Conservation (phyloP, 345 rosid genomes). For the Gossypium longicalyx region DNA sequence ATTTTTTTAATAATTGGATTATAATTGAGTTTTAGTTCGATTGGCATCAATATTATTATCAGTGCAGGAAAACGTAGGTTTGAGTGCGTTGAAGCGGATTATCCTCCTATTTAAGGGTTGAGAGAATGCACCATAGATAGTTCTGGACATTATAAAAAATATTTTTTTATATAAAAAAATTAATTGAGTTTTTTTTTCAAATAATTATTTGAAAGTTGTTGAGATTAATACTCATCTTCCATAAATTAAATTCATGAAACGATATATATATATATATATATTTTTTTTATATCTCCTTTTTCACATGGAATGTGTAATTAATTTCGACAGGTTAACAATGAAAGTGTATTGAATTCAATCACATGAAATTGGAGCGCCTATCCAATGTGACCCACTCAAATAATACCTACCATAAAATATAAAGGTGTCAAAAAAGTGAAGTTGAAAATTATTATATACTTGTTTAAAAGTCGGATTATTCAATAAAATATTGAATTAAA, state of each 20-base stretch:
- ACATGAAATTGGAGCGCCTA: constrained; percentile 7
- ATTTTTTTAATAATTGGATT: no score
- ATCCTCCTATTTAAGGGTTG: no score
- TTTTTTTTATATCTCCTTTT: not conserved
- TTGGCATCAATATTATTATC: rapidly evolving
- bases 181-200: no score
- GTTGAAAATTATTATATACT: not conserved
- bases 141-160: rapidly evolving
- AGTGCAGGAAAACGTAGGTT: rapidly evolving
- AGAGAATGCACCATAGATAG: rapidly evolving
- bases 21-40: not conserved
- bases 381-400: constrained; percentile 16
- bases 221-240: no score
- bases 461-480: no score
- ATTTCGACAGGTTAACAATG: not conserved
- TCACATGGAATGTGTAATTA: not conserved
- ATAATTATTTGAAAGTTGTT: no score
- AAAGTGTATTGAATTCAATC: not conserved
- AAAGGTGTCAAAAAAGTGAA: not conserved
- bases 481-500: no score
- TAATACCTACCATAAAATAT: not conserved
- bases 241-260: no score
- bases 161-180: no score
- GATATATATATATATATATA: no score
- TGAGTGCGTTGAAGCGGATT: rapidly evolving